Conservation (phyloP, 106 monocot genomes). For the Iris macrosiphon region DNA sequence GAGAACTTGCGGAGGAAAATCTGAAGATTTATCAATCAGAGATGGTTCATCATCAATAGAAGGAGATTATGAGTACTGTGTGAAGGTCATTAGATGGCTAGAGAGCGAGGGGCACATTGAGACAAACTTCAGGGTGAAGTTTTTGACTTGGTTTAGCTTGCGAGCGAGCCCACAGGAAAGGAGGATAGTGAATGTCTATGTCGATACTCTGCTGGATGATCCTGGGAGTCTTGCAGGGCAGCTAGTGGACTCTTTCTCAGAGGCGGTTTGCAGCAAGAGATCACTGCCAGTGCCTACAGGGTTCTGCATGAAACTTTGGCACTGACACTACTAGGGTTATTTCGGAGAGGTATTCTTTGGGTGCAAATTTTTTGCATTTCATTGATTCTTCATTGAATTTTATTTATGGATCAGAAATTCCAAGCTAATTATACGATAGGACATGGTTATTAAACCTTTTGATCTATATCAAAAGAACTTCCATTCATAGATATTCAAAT, state of each 20-base stretch:
- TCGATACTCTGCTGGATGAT: slow-evolving; percentile 77
- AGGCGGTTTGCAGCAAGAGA: slow-evolving; percentile 53
- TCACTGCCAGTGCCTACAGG: slow-evolving; percentile 35
- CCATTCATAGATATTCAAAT: slow-evolving; percentile 3
- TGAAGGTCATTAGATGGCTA: slow-evolving; percentile 65
- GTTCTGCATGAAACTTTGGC: slow-evolving; percentile 83
- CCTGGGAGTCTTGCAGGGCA: slow-evolving; percentile 82
- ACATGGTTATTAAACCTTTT: slow-evolving; percentile 1
- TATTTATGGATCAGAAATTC: slow-evolving; percentile 5
- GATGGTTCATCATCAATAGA: slow-evolving; percentile 20
- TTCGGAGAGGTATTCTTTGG: slow-evolving; percentile 8
- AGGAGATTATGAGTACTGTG: slow-evolving; percentile 59
- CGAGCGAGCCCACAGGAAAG: slow-evolving; percentile 65
- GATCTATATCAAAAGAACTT: background rate
- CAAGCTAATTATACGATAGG: slow-evolving; percentile 5
- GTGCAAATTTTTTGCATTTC: slow-evolving; percentile 9
- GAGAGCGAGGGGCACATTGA: slow-evolving; percentile 69
- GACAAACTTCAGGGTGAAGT: slow-evolving; percentile 69
- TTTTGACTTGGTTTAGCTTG: slow-evolving; percentile 91
- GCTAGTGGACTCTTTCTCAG: slow-evolving; percentile 73
- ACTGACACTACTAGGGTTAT: slow-evolving; percentile 21
- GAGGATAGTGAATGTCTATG: slow-evolving; percentile 62
- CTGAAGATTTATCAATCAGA: slow-evolving; percentile 17
- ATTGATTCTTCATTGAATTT: slow-evolving; percentile 13
- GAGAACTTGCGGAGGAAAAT: background rate